Conservation (phyloP, 2,329 filamentous ascomycete species). For the Arthroderma sp. region DNA sequence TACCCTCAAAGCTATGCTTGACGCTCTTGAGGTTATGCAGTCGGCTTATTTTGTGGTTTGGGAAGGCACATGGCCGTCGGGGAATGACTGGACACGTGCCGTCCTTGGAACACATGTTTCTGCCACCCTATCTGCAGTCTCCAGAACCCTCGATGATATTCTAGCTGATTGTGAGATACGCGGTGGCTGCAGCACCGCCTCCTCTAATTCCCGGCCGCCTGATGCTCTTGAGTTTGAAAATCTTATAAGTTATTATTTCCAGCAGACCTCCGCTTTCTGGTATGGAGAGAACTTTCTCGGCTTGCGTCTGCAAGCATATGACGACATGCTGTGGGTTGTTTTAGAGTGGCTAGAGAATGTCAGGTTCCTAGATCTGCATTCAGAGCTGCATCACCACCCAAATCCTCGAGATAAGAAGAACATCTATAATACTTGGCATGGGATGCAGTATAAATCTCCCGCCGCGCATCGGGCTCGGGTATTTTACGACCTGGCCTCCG, state of each 20-base stretch:
- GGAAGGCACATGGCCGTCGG: constrained; percentile 67
- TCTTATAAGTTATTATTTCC: constrained; percentile 69
- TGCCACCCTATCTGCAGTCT: constrained; percentile 58
- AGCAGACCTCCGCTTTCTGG: constrained; percentile 63
- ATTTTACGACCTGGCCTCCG: constrained; percentile 69
- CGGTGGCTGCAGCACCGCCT: constrained; percentile 2
- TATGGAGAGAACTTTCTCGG: constrained; percentile 71
- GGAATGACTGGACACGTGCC: constrained; percentile 90
- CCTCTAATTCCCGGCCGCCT: constrained; percentile 12
- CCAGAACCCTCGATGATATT: constrained; percentile 36
- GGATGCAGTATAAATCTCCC: constrained; percentile 56
- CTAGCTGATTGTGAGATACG: constrained; percentile 18
- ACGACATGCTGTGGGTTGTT: constrained; percentile 93
- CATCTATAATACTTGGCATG: constrained; percentile 49
- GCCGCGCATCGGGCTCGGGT: constrained; percentile 73
- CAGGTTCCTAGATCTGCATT: constrained; percentile 62
- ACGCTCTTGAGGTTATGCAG: constrained; percentile 64
- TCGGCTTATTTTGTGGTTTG: constrained; percentile 62
- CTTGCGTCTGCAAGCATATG: constrained; percentile 67
- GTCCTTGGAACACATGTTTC: constrained; percentile 70
- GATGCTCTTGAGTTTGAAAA: constrained; percentile 51
- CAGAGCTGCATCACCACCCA: constrained; percentile 43
- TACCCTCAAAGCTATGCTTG: constrained; percentile 35
- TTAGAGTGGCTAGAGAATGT: constrained; percentile 78
- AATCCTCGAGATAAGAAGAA: constrained; percentile 13